Percentiles rank a stretch among this genome's conserved stretches.
These are phyloP conservation scores for Zalaria sp. DNA, from an alignment of 2,329 filamentous ascomycete genomes.

Conservation along the genomic window DNA sequence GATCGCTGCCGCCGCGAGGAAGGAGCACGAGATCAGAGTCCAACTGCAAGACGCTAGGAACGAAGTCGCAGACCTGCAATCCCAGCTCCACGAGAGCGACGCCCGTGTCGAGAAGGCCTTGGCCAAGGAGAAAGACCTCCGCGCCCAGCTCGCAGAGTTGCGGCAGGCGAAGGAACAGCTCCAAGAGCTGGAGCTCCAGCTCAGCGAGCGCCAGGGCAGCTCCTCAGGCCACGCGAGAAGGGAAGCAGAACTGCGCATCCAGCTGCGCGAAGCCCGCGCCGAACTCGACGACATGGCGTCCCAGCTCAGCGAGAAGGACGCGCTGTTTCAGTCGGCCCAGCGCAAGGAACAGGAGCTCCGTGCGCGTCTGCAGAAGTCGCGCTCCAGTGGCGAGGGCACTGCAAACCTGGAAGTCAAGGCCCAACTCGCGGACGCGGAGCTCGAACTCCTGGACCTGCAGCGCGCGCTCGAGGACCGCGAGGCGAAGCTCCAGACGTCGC, in stretches of 20 bases:
- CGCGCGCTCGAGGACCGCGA: slow-evolving; percentile 18
- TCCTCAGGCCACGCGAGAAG: slow-evolving; percentile 19
- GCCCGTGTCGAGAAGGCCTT: slow-evolving; percentile 11
- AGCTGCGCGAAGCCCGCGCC: slow-evolving; percentile 17
- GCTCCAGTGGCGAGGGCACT: slow-evolving; percentile 12
- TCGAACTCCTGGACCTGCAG: slow-evolving; percentile 25
- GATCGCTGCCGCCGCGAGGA: slow-evolving; percentile 41
- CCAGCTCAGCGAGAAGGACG: slow-evolving; percentile 30
- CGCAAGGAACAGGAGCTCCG: slow-evolving; percentile 28
- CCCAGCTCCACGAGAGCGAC: slow-evolving; percentile 38
- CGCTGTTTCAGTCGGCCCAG: slow-evolving; percentile 16
- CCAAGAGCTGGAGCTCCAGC: slow-evolving; percentile 25
- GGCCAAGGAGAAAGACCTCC: slow-evolving; percentile 23
- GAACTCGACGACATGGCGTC: slow-evolving; percentile 19
- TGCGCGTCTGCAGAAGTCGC: slow-evolving; percentile 14
- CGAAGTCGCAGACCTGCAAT: slow-evolving; percentile 31
- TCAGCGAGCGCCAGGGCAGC: slow-evolving; percentile 29
- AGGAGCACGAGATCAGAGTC: slow-evolving; percentile 46
- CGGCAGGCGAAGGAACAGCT: slow-evolving; percentile 16
- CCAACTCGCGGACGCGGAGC: slow-evolving; percentile 22
- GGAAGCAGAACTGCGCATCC: slow-evolving; percentile 25
- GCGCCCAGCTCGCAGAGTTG: slow-evolving; percentile 18
- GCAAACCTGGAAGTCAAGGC: slow-evolving; percentile 23
- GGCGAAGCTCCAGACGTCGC: slow-evolving; percentile 14
- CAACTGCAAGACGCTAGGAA: slow-evolving; percentile 49